Base-by-base conservation (phyloP, 768 basidiomycete genomes). In the Lactarius deliciosus region DNA sequence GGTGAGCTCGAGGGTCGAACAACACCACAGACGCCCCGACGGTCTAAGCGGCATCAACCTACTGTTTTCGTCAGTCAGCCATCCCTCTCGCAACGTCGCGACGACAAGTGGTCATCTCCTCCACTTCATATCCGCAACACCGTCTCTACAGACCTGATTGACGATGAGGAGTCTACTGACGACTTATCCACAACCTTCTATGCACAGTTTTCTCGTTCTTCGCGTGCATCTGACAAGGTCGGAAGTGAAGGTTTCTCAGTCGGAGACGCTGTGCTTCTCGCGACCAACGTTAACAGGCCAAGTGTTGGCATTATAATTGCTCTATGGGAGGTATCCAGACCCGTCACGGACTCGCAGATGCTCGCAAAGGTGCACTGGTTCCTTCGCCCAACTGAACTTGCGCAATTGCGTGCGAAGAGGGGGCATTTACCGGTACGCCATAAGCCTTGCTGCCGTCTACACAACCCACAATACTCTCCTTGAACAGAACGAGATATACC, bases 401-500 rank as follows among this genome's bases (percentile, higher is more conserved):
- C 90, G 8, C 76, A 77, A 30, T 77, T 86, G 61, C 80, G 90
- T 15, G 85, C 84, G 1, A 83, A 83, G 68, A 81, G 90, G 53
- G 83, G 85, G 20, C 83, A 87, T 73, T 72, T 77, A 55, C 81
- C 87, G 76, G 91, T 91, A 63, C 57, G 81, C 70, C 11, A 13
- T 43, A 40, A 11, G 57, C 5, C 7, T 34, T 34, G 28, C 8
- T 43, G 8, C 16, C 30, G 22, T 73, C 22, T 63, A 40, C 50
- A 22, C 16, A 55, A 9, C 57, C 40, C 10, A 66, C 53, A 22
- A 54, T 54, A 55, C 22, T 41, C 60, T 36, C 63, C 15, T 67
- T n/a, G n/a, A 13, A 55, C 68, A 92, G 91, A 89, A 90, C 69
- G 91, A 93, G 75, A 81, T 92, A 8, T 92, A 90, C 71, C 89